Base-by-base conservation (phyloP, 2,329 filamentous ascomycete species). In the Fusarium nygamai region DNA sequence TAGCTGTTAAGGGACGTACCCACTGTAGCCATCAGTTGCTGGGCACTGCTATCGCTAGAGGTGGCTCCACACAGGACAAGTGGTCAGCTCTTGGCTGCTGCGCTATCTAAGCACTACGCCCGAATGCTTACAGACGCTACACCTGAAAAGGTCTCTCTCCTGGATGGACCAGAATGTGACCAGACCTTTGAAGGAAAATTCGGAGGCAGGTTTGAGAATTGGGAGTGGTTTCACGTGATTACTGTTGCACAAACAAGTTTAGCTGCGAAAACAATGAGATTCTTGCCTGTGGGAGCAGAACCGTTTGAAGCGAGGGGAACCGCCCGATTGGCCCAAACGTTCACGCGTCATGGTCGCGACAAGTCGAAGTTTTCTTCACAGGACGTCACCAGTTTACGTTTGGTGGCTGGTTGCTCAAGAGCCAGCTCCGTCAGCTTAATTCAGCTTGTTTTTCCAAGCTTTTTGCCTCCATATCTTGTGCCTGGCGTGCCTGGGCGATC, bases 331-430 rank as follows among this genome's bases (percentile, higher is more conserved):
- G 75, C 34, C 34, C 34, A 44, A 46, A 56, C 60, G 50, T 67
- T 61, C 68, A 70, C 77, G 77, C 77, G 77, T 78, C 77, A 76
- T 71, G 29, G 77, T 78, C 77, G 77, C 76, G 77, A 77, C 65
- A 48, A 61, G 76, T 76, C 61, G 38, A 57, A 66, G 34, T 67
- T 50, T 59, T 61, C 38, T 51, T 41, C 33, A 57, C 38, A 22
- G 34, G 39, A 63, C 50, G 61, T 71, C 67, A 51, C 36, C 33
- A 54, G 46, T 47, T 54, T 47, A 47, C 61, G 48, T 53, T 70
- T 41, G 61, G 69, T 72, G 72, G 67, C 54, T 74, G 63, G 71
- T 69, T 61, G 50, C 38, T 31, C 24, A 29, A 65, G 33, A 56
- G 50, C 24, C 24, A 39, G 29, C 43, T 50, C n/a, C 36, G 19